Conservation (phyloP, 108 stramenopile species). For the Nitzschia sp. region DNA sequence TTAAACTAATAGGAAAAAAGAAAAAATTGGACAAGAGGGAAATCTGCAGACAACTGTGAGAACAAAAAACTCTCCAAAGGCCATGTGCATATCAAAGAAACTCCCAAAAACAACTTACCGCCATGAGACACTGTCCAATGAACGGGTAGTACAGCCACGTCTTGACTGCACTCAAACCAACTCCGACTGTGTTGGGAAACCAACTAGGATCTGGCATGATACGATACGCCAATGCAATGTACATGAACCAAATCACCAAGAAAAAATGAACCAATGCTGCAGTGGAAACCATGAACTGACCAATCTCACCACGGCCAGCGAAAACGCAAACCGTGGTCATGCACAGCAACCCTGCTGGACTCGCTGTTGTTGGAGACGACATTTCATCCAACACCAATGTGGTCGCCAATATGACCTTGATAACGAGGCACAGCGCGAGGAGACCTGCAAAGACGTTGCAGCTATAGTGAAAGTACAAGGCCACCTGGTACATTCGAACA, state of each 20-base stretch:
- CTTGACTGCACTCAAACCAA: slow-evolving; percentile 74
- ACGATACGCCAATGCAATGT: slow-evolving; percentile 73
- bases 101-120: slow-evolving; percentile 11
- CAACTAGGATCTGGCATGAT: slow-evolving; percentile 78
- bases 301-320: slow-evolving; percentile 63
- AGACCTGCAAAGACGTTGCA: slow-evolving; percentile 58
- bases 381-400: slow-evolving; percentile 70
- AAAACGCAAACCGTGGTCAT: slow-evolving; percentile 74
- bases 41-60: slow-evolving; percentile 24
- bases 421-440: slow-evolving; percentile 45
- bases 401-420: slow-evolving; percentile 54
- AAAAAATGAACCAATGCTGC: slow-evolving; percentile 62
- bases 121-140: slow-evolving; percentile 67
- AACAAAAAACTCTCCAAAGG: neutral
- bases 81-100: neutral
- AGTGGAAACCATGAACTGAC: slow-evolving; percentile 54
- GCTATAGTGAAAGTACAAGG: slow-evolving; percentile 53
- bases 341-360: slow-evolving; percentile 72
- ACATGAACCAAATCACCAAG: slow-evolving; percentile 74
- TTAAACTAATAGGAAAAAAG: slow-evolving; percentile 71
- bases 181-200: slow-evolving; percentile 78
- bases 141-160: slow-evolving; percentile 69
- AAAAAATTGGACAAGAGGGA: slow-evolving; percentile 45
- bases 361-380: slow-evolving; percentile 73
- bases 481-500: slow-evolving; percentile 37